Evolutionary conservation across 1,284 basidiomycete genomes (phyloP).

Genomic region (Sporisorium graminicola): DNA sequence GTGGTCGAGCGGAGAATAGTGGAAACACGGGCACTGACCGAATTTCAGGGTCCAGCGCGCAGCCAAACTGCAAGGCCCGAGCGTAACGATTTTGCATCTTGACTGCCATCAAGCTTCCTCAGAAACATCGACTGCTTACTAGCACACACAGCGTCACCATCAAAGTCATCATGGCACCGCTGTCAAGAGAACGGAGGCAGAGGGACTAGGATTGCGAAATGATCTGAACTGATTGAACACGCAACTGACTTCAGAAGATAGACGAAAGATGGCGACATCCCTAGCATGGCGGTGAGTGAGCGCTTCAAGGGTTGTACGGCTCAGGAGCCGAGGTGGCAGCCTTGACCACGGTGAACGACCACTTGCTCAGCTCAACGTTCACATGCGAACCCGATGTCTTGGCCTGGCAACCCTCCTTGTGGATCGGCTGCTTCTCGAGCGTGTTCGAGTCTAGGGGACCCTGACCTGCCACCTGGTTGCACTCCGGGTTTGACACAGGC

Average conservation of each 20-base stretch:
- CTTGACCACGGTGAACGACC: conserved; percentile 43
- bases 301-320: background rate
- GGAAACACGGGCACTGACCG: background rate
- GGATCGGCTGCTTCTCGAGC: conserved; percentile 30
- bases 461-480: conserved; percentile 29
- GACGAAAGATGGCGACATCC: background rate
- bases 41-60: conserved; percentile 30
- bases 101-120: background rate
- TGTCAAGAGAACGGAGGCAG: background rate
- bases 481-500: background rate
- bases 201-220: background rate
- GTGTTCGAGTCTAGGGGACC: conserved; percentile 47
- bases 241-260: background rate
- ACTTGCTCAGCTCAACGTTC: conserved; percentile 22
- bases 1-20: background rate
- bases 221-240: no score
- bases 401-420: conserved; percentile 18
- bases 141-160: background rate
- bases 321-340: background rate
- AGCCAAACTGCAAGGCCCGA: conserved; percentile 1
- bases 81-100: conserved; percentile 1
- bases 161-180: background rate
- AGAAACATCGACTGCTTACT: background rate
- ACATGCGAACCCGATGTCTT: background rate
- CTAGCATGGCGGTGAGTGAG: background rate